These are phyloP conservation scores for Globisporangium nagaii DNA, from an alignment of 352 stramenopile genomes.

Conservation along the genomic window DNA sequence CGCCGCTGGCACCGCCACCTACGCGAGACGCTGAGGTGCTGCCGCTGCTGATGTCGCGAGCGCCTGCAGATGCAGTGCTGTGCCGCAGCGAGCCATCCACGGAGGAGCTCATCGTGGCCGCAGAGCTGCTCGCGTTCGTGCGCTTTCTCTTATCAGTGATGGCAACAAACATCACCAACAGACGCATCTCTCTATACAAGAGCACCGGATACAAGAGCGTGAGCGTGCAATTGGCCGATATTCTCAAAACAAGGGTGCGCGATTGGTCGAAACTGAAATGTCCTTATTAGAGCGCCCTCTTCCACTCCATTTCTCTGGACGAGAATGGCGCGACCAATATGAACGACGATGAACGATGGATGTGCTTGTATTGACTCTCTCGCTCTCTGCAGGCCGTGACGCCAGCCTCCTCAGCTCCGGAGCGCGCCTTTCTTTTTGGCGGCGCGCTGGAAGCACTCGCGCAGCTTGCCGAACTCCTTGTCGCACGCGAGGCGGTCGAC, in stretches of 20 bases:
- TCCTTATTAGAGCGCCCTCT: neutral
- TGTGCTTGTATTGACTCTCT: no score
- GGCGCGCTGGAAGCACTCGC: slow-evolving; percentile 53
- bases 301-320: neutral
- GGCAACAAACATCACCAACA: neutral
- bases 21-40: neutral
- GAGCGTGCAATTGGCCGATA: neutral
- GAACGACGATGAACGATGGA: no score
- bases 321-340: neutral
- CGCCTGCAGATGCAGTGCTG: neutral
- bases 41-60: neutral
- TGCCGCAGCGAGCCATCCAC: neutral
- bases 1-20: neutral
- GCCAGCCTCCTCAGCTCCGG: neutral
- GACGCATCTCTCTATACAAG: neutral
- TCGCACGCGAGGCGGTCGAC: slow-evolving; percentile 51
- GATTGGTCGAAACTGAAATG: slow-evolving; percentile 6
- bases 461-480: slow-evolving; percentile 70
- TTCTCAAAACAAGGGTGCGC: neutral
- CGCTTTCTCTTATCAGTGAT: no score
- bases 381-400: no score
- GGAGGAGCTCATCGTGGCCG: neutral
- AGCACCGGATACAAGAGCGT: neutral
- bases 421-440: slow-evolving; percentile 19
- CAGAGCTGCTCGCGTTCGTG: neutral